phyloP scores from a whole-genome alignment of 352 stramenopile genomes.

The Pythium myriotylum region DNA sequence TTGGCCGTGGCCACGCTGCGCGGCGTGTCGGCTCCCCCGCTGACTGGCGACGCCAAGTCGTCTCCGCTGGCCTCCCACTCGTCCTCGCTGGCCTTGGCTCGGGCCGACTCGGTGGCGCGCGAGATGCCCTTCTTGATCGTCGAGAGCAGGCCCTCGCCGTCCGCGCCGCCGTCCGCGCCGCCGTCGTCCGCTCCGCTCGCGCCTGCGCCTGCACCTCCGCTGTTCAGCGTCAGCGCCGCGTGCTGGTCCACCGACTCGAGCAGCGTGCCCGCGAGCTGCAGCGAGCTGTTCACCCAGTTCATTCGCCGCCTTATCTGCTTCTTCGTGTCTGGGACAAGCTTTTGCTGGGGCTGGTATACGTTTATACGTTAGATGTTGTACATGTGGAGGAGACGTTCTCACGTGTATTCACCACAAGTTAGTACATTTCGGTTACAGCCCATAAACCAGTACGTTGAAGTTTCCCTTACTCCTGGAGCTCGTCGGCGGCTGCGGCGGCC shows the following conservation, averaged over 20 bases:
- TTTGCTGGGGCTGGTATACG: background rate
- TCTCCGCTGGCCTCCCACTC: slow-evolving; percentile 6
- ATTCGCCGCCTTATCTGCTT: slow-evolving; percentile 31
- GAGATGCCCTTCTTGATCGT: slow-evolving; percentile 35
- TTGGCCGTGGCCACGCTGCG: background rate
- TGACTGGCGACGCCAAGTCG: background rate
- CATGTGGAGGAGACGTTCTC: background rate
- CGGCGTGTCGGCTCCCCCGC: background rate
- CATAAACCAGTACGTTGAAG: slow-evolving; percentile 1
- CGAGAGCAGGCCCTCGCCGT: slow-evolving; percentile 31
- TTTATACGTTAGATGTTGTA: slow-evolving; percentile 11
- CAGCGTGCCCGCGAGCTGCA: slow-evolving; percentile 77
- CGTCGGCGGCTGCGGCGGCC: background rate
- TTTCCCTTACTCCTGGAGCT: background rate
- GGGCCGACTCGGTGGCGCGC: slow-evolving; percentile 22
- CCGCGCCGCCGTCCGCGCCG: slow-evolving; percentile 17
- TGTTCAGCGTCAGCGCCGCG: slow-evolving; percentile 68
- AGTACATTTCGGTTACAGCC: background rate
- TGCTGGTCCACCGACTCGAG: slow-evolving; percentile 88
- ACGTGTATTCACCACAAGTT: background rate
- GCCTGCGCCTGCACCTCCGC: slow-evolving; percentile 15
- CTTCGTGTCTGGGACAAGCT: background rate
- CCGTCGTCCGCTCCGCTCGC: slow-evolving; percentile 20
- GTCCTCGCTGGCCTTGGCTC: slow-evolving; percentile 20
- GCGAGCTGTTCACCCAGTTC: slow-evolving; percentile 86